Conservation (phyloP, 305 asterid genomes). For the Fraxinus paxiana region DNA sequence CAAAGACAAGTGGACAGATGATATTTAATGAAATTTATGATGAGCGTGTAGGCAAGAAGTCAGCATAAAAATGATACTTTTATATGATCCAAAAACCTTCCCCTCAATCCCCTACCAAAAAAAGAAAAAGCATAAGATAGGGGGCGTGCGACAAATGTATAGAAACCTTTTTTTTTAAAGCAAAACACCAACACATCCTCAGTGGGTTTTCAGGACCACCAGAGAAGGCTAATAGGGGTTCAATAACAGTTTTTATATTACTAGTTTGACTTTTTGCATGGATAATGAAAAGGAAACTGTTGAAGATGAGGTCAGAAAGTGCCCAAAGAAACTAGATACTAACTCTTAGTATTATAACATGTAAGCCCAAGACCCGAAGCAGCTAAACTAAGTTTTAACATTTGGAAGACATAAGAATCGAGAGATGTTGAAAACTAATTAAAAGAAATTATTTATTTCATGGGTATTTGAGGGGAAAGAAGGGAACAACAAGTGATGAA, state of each 20-base stretch:
- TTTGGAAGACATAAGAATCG: neutral
- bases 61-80: constrained; percentile 17
- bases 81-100: neutral
- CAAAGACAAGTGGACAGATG: constrained; percentile 8
- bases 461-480: neutral
- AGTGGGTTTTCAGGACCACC: too few relatives aligned
- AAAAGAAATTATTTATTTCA: neutral
- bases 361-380: neutral
- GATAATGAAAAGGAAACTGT: neutral
- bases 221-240: too few relatives aligned
- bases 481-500: neutral
- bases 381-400: neutral
- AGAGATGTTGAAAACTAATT: neutral
- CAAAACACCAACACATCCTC: too few relatives aligned
- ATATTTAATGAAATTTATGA: neutral
- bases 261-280: neutral
- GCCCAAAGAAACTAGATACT: neutral
- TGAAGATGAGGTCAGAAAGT: neutral
- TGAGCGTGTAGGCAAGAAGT: neutral
- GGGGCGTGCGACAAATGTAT: neutral
- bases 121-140: neutral
- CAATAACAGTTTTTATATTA: too few relatives aligned
- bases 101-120: constrained; percentile 4
- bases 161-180: neutral
- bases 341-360: neutral